Evolutionary conservation across 305 asterid genomes (phyloP), one percentile per base, ranked within the genome.

Genomic region (Fraxinus xanthoxyloides): DNA sequence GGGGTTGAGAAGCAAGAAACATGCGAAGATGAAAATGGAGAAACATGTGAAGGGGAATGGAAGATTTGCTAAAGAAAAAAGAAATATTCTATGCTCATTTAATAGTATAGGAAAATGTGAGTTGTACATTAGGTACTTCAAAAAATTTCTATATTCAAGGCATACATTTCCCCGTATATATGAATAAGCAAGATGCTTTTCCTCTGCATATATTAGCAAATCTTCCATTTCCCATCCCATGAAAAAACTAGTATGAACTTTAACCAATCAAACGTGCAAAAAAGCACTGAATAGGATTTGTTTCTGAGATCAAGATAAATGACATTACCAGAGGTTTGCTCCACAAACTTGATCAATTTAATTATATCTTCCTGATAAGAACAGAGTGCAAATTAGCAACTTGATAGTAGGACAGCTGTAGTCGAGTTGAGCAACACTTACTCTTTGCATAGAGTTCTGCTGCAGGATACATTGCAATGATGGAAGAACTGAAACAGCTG

Each of bases 391-490:
- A 31, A 76, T 91, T 77, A 91, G 87, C 74, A 84, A 78, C 36
- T 72, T 77, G 31, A 69, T 40, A 38, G 56, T n/a, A 23, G 26
- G 81, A 76, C 75, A 26, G 59, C 78, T 36, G 78, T 19, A 15
- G 76, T 43, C 0, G 7, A 81, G 81, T 75, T 65, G 72, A 81
- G 77, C 48, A 73, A 70, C 56, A 75, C 90, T 83, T 91, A 96
- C 99, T 87, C 98, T 87, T 85, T 92, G 98, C 88, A 88, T 85
- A 61, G 77, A 81, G 88, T 94, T 92, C 86, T 94, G 98, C 83
- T 93, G 98, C 86, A 93, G 85, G 79, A 94, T 89, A 80, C 79
- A 81, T 61, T 92, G 97, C 89, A 96, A 85, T 26, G 94, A 89
- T 2, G 94, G 95, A 77, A 96, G 91, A 87, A 96, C 79, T 61